Evolutionary conservation across 2,329 filamentous ascomycete species (phyloP).

Genomic region (Coniosporium uncinatum): DNA sequence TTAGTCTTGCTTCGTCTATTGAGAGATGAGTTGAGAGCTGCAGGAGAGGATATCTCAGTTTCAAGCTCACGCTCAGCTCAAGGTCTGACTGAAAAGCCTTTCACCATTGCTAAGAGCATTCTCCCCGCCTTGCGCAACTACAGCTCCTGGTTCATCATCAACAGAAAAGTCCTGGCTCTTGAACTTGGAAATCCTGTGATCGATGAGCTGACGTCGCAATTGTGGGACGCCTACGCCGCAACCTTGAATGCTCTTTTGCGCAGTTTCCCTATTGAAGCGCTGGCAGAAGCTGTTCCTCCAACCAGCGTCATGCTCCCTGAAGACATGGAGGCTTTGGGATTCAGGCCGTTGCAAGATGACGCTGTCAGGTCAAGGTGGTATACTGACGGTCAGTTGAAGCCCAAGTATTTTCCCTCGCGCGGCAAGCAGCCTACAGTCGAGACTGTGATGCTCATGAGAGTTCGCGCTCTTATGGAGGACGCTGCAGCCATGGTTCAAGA

Average conservation of each 20-base stretch:
- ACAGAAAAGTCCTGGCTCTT: neutral
- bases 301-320: neutral
- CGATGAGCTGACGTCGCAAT: neutral
- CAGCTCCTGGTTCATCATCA: neutral
- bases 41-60: no score
- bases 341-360: neutral
- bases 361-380: neutral
- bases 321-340: neutral
- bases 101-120: neutral
- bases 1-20: neutral
- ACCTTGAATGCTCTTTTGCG: neutral
- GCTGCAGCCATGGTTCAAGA: no score
- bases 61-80: no score
- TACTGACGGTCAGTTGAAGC: neutral
- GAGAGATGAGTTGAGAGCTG: neutral
- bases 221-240: neutral
- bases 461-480: no score
- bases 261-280: neutral
- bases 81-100: neutral
- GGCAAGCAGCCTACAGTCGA: no score
- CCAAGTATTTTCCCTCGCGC: no score
- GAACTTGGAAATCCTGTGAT: neutral
- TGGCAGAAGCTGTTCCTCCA: neutral
- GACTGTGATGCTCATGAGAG: no score
- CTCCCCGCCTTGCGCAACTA: neutral